Base-by-base conservation (phyloP, 768 basidiomycete species). In the Kwoniella europaea region DNA sequence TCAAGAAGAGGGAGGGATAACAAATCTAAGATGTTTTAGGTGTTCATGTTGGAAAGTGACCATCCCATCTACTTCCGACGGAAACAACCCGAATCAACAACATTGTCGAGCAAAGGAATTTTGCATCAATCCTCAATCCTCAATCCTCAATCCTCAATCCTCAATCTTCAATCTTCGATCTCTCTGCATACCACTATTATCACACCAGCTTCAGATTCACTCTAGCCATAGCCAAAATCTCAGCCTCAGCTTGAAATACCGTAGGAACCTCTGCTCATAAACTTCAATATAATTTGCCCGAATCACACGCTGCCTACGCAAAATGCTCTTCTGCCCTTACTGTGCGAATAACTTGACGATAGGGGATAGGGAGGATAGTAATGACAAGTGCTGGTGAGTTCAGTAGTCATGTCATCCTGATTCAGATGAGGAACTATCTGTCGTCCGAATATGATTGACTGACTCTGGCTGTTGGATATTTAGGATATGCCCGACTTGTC, bases 301-400 rank as follows among this genome's bases (percentile, higher is more conserved):
- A 27, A 68, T 20, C 29, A 29, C 1, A 22, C n/a, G 16, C 22
- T 59, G 20, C 41, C 27, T 44, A n/a, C 55, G 22, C 66, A 69
- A 10, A 24, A 95, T 96, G 93, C 86, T 95, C 44, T 96, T 96
- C 86, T 98, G 96, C 82, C 96, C 96, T 41, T 92, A 91, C 64
- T 98, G 96, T 79, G 89, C 92, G 35, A 98, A 98, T 83, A 86
- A 79, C 63, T 67, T 83, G 29, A 80, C 79, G 13, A 83, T 83
- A 12, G 80, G 79, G 44, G 76, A 74, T 71, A 65, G 67, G 10
- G 79, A 82, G 55, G 79, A 79, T 15, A 74, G 72, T 13, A 73
- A 66, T 24, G 70, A 77, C 35, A 77, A 83, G 56, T 71, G 76
- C 63, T 83, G 82, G 82, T 82, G 61, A 70, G 82, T 74, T 42